Evolutionary conservation across 2,329 filamentous ascomycete genomes (phyloP), one percentile per base, ranked within the genome.

Genomic region (Botryotinia globosa): DNA sequence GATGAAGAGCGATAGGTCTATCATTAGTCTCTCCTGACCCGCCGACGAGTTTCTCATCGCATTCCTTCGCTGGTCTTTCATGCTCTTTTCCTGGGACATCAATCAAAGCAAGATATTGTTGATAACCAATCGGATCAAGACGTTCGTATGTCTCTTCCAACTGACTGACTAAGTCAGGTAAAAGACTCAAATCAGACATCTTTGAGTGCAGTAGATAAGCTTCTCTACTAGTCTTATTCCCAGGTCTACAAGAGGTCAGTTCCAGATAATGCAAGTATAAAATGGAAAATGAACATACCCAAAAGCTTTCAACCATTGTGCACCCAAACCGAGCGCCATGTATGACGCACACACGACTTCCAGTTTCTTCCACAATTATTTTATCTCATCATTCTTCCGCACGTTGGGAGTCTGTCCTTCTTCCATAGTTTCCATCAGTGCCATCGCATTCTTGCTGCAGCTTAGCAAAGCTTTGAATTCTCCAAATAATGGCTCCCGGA

Each of bases 331-430:
- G 16, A 56, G n/a, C 14, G 0, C 4, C 5, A 8, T 4, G 29
- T 16, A 56, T 29, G 3, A 16, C 0, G 9, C 0, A 29, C 14
- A 9, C n/a, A 29, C 8, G n/a, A 1, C 29, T 1, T 14, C n/a
- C 14, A 56, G 14, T 32, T 56, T 56, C 16, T 18, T 16, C 8
- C 1, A 9, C 32, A 32, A 20, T 20, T 10, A 6, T 14, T 16
- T 16, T 3, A 56, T 32, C 54, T 32, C 10, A 34, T 45, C 20
- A 45, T 45, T 45, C 20, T 8, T 20, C 3, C 7, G 20, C 44
- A 45, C 44, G 32, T 22, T 22, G 2, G 18, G 14, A 34, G 29
- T 34, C 32, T 59, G 29, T 12, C 12, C 56, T 12, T 34, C 32
- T 20, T 37, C 16, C 1, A 22, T 12, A 6, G 1, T 22, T 12